Conservation (phyloP, 1,284 basidiomycete genomes). For the Violaceomyces palustris region DNA sequence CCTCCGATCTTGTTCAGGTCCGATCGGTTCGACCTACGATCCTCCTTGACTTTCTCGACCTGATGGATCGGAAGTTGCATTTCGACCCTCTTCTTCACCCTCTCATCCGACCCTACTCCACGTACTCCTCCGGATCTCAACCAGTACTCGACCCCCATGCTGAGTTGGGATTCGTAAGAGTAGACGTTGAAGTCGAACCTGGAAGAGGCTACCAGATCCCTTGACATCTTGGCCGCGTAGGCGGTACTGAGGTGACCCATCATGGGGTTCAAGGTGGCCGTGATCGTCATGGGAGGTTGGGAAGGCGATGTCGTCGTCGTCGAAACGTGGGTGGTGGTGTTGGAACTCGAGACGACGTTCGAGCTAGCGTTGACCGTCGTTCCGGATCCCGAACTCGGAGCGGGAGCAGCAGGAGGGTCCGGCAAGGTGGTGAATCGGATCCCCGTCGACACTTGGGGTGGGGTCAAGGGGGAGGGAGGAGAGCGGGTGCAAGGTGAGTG, state of each 20-base stretch:
- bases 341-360: too few relatives aligned
- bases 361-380: too few relatives aligned
- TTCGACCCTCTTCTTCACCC: too few relatives aligned
- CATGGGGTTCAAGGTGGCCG: conserved; percentile 91
- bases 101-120: too few relatives aligned
- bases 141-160: conserved; percentile 60
- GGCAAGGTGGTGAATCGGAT: conserved; percentile 85
- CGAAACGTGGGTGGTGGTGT: too few relatives aligned
- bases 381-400: too few relatives aligned
- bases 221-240: conserved; percentile 80
- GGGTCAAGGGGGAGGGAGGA: too few relatives aligned
- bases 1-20: too few relatives aligned
- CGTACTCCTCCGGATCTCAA: conserved; percentile 18
- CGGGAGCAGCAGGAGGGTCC: conserved; percentile 57
- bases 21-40: too few relatives aligned
- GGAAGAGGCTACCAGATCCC: conserved; percentile 79
- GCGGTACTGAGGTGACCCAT: conserved; percentile 87
- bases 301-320: conserved; percentile 41
- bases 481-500: too few relatives aligned
- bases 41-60: too few relatives aligned
- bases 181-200: conserved; percentile 96
- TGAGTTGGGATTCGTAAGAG: conserved; percentile 92
- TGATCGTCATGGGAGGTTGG: conserved; percentile 79
- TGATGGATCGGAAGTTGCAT: too few relatives aligned
- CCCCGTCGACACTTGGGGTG: conserved; percentile 82